These are phyloP conservation scores for Candida anglica DNA, from an alignment of 805 yeast species.

Conservation along the genomic window DNA sequence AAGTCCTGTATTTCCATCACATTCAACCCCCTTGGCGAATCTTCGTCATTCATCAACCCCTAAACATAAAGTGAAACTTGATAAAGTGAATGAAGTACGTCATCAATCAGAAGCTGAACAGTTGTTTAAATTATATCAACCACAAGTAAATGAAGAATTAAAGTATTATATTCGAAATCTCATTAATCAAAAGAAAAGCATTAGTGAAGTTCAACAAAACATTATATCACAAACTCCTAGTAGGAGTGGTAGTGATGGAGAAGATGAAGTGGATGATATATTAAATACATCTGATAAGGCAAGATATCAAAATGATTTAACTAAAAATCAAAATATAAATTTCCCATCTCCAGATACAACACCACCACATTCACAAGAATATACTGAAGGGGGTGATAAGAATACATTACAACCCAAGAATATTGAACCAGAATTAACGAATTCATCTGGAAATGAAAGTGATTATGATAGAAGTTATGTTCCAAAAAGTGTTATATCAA, in stretches of 20 bases:
- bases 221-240: too few relatives aligned
- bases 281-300: too few relatives aligned
- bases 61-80: too few relatives aligned
- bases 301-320: too few relatives aligned
- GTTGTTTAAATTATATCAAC: constrained; percentile 11
- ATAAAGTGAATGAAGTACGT: too few relatives aligned
- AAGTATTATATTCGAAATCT: constrained; percentile 12
- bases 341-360: constrained; percentile 26
- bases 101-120: constrained; percentile 12
- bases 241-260: too few relatives aligned
- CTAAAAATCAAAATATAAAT: too few relatives aligned
- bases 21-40: constrained; percentile 19
- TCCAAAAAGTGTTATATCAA: constrained; percentile 7
- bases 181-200: constrained; percentile 1
- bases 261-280: too few relatives aligned
- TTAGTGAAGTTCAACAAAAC: too few relatives aligned
- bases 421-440: background rate
- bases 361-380: constrained; percentile 28
- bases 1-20: constrained; percentile 17
- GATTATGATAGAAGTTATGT: constrained; percentile 10
- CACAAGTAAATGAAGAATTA: constrained; percentile 14
- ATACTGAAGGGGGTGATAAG: constrained; percentile 2
- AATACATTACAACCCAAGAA: background rate
- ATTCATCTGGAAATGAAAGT: background rate
- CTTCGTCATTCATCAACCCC: background rate